Evolutionary conservation across 176 grass and related monocot genomes (phyloP).

Genomic region (Neostapfia colusana): DNA sequence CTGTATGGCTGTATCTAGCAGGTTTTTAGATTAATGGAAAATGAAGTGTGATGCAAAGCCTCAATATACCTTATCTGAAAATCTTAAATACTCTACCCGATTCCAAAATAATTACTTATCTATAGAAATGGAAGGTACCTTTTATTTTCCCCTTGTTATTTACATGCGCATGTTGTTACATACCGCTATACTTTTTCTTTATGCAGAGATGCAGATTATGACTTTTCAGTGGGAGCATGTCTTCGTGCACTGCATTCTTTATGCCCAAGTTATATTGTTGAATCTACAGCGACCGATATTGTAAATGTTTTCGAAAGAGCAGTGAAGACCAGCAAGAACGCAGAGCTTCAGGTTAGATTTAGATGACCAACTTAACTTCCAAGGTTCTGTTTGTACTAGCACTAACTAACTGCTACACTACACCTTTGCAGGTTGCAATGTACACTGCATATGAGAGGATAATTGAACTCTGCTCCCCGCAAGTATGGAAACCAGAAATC

Average conservation of each 20-base stretch:
- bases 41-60: background rate
- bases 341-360: slow-evolving; percentile 87
- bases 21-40: background rate
- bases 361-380: slow-evolving; percentile 35
- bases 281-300: slow-evolving; percentile 78
- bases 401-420: slow-evolving; percentile 21
- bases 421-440: slow-evolving; percentile 68
- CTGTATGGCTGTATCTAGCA: background rate
- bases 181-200: slow-evolving; percentile 21
- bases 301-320: slow-evolving; percentile 64
- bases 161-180: background rate
- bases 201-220: slow-evolving; percentile 72
- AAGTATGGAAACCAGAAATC: slow-evolving; percentile 79
- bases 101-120: background rate
- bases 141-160: slow-evolving; percentile 21
- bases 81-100: background rate
- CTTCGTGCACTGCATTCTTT: slow-evolving; percentile 80
- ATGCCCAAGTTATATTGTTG: slow-evolving; percentile 69
- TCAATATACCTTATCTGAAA: slow-evolving; percentile 13
- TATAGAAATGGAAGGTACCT: background rate
- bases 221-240: slow-evolving; percentile 78
- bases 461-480: slow-evolving; percentile 65
- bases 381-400: background rate
- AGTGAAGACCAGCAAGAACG: slow-evolving; percentile 54
- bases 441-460: slow-evolving; percentile 84